Conservation (phyloP, 139 green algal species). For the Edaphochlamys debaryana region DNA sequence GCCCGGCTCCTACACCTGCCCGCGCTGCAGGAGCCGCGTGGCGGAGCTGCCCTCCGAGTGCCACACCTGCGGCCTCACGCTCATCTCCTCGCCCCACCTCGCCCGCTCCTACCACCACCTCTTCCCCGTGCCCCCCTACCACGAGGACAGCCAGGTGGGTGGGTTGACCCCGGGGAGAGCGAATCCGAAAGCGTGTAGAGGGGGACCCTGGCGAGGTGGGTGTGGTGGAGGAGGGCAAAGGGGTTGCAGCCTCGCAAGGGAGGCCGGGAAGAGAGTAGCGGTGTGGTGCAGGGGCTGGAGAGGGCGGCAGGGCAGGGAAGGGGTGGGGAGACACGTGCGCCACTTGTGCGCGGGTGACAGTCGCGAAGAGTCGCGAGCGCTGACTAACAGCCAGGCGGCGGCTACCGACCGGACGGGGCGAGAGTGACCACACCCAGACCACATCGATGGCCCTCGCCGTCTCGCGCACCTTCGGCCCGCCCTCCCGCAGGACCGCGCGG, state of each 20-base stretch:
- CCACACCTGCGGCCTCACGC: conserved; percentile 91
- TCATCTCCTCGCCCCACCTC: conserved; percentile 96
- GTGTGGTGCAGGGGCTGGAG: too few species aligned
- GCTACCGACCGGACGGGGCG: too few species aligned
- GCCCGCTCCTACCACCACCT: conserved; percentile 98
- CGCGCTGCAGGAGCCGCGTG: conserved; percentile 70
- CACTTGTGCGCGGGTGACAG: too few species aligned
- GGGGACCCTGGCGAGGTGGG: not conserved
- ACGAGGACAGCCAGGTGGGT: conserved; percentile 58
- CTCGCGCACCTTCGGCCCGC: too few species aligned
- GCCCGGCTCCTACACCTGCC: conserved; percentile 85
- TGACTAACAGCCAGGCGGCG: too few species aligned
- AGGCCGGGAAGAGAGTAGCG: too few species aligned
- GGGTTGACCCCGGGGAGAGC: too few species aligned
- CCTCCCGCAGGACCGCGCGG: conserved; percentile 17
- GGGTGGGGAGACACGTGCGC: too few species aligned
- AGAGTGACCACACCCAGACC: too few species aligned
- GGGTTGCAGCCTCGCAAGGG: not conserved
- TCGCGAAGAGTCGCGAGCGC: too few species aligned
- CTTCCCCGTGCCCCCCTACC: conserved; percentile 90
- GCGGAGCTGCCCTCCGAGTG: conserved; percentile 88
- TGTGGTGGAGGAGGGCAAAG: not conserved
- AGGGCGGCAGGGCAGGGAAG: too few species aligned
- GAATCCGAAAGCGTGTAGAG: not conserved
- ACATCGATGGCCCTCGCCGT: too few species aligned